phyloP scores from a whole-genome alignment of 176 grass and related monocot species.

The Oryza rufipogon region DNA sequence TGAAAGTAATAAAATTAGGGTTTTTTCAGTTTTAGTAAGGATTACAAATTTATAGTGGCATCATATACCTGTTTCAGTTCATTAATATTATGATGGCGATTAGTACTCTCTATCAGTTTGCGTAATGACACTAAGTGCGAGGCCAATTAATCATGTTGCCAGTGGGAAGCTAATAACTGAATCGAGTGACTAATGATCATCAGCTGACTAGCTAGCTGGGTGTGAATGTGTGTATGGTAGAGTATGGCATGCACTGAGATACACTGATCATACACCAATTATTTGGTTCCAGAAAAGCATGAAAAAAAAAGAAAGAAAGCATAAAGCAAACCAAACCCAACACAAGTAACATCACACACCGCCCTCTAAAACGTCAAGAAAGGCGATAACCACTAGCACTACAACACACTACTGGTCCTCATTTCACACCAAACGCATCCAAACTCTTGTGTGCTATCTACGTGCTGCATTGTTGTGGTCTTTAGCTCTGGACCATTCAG shows the following conservation, averaged over 20 bases:
- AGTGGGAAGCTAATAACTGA: slow-evolving; percentile 1
- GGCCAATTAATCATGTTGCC: not conserved
- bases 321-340: slow-evolving; percentile 32
- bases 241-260: not conserved
- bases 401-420: slow-evolving; percentile 26
- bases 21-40: not conserved
- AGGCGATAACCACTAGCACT: slow-evolving; percentile 30
- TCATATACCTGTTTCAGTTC: not conserved
- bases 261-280: not conserved
- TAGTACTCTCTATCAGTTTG: not conserved
- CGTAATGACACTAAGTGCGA: not conserved
- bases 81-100: too few species aligned
- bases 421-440: slow-evolving; percentile 30
- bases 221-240: slow-evolving; percentile 13
- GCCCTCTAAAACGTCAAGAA: slow-evolving; percentile 18
- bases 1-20: not conserved
- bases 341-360: slow-evolving; percentile 30
- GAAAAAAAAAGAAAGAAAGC: not conserved
- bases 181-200: not conserved
- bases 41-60: not conserved
- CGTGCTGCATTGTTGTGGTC: not conserved
- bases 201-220: not conserved
- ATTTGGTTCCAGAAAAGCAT: not conserved
- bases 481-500: slow-evolving; percentile 9
- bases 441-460: slow-evolving; percentile 1